A percentile compares a stretch with the other conserved stretches of the same genome.
Conservation (phyloP, 495 filamentous ascomycete genomes). For the Penicillium atrosanguineum region DNA sequence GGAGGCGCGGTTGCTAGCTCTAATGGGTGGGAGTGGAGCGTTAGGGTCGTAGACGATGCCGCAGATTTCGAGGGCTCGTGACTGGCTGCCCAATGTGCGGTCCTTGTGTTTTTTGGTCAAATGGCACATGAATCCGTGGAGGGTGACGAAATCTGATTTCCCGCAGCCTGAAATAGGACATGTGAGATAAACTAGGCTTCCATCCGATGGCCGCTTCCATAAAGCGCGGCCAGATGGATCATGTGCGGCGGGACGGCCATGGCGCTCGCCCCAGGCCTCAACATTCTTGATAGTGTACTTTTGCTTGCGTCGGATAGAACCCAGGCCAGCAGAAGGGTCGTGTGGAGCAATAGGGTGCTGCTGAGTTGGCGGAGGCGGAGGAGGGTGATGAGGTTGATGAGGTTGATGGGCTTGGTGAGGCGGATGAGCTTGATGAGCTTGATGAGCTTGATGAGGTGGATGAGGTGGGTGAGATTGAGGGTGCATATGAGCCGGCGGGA, state of each 20-base stretch:
- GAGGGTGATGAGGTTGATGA: conserved; percentile 5
- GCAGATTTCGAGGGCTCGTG: conserved; percentile 44
- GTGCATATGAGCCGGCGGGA: conserved; percentile 22
- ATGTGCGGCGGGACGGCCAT: conserved; percentile 45
- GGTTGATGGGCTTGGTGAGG: conserved; percentile 13
- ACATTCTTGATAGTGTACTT: conserved; percentile 53
- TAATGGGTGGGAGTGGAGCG: conserved; percentile 39
- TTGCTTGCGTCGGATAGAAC: conserved; percentile 44
- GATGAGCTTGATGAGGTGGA: conserved; percentile 11
- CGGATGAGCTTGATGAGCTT: conserved; percentile 8
- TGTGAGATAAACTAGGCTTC: conserved; percentile 45
- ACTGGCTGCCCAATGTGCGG: conserved; percentile 46
- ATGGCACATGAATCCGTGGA: conserved; percentile 51
- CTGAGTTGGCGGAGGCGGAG: conserved; percentile 14
- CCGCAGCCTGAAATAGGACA: conserved; percentile 44
- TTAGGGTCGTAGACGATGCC: conserved; percentile 46
- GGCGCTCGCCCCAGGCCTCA: conserved; percentile 49
- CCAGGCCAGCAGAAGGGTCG: conserved; percentile 27
- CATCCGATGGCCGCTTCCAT: conserved; percentile 49
- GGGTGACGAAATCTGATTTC: conserved; percentile 46
- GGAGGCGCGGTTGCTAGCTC: conserved; percentile 35
- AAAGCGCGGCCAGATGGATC: conserved; percentile 44
- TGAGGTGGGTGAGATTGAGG: conserved; percentile 21
- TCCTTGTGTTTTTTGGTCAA: conserved; percentile 52
- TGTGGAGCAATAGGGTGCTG: conserved; percentile 31